A percentile compares a stretch with the other conserved stretches of the same genome.
phyloP scores from a whole-genome alignment of 1,284 basidiomycete genomes.

The Ceratobasidium sp. region DNA sequence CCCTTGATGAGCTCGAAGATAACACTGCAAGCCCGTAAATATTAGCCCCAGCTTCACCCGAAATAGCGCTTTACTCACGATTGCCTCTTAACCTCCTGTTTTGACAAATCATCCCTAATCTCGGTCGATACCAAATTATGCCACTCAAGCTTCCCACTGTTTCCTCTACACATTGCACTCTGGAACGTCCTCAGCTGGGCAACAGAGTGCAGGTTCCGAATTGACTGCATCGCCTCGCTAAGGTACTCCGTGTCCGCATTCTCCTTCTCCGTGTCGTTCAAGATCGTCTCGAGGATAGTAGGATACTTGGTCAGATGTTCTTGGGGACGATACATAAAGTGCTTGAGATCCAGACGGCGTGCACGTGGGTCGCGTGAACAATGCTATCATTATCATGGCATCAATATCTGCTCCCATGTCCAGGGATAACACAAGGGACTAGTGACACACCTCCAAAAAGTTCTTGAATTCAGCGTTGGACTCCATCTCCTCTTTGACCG shows the following conservation, averaged over 20 bases:
- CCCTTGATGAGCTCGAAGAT: constrained; percentile 96
- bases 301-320: constrained; percentile 93
- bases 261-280: constrained; percentile 77
- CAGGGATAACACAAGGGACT: constrained; percentile 12
- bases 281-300: constrained; percentile 85
- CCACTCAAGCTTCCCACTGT: constrained; percentile 84
- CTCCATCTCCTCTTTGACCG: constrained; percentile 85
- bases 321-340: constrained; percentile 86
- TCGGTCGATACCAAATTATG: constrained; percentile 82
- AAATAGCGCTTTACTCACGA: constrained; percentile 66
- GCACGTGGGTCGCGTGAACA: constrained; percentile 73
- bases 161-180: constrained; percentile 81
- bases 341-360: constrained; percentile 84
- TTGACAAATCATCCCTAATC: constrained; percentile 69
- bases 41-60: constrained; percentile 10
- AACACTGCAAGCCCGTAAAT: constrained; percentile 65
- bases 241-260: constrained; percentile 86
- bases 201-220: constrained; percentile 78
- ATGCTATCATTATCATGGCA: constrained; percentile 57
- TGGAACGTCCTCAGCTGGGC: constrained; percentile 88
- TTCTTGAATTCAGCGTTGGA: constrained; percentile 83
- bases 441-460: constrained; percentile 90
- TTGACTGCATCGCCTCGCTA: constrained; percentile 75
- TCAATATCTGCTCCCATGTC: neutral
- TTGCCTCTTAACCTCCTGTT: constrained; percentile 86